Percentiles rank a stretch among this genome's conserved stretches.
These are phyloP conservation scores for Ascocoryne sarcoides DNA, from an alignment of 2,329 filamentous ascomycete genomes.

Conservation along the genomic window DNA sequence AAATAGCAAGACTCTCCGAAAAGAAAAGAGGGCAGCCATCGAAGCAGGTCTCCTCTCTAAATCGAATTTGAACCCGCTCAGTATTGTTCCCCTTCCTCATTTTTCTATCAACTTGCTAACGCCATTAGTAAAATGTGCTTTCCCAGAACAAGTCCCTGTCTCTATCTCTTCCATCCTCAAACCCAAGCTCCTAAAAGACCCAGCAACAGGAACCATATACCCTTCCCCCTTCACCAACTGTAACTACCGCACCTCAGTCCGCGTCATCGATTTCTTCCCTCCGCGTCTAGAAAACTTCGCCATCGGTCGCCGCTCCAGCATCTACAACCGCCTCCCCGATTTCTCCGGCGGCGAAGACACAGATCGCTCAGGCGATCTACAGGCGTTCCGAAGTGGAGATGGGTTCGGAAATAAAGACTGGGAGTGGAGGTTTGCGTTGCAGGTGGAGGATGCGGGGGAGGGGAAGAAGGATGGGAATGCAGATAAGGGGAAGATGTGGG, in stretches of 20 bases:
- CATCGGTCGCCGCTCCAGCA: constrained; percentile 34
- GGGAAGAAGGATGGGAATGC: constrained; percentile 30
- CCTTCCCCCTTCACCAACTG: constrained; percentile 63
- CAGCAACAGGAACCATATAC: constrained; percentile 28
- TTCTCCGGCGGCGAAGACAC: constrained; percentile 26
- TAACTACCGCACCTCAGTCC: constrained; percentile 59
- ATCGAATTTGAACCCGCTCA: neutral
- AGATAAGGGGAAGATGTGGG: constrained; percentile 47
- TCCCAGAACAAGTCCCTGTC: constrained; percentile 31
- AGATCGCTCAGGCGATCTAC: constrained; percentile 17
- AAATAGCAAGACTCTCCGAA: constrained; percentile 23
- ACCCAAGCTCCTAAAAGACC: constrained; percentile 39
- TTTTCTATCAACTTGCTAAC: constrained; percentile 4
- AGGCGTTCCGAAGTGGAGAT: constrained; percentile 14
- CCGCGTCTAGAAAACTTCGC: constrained; percentile 63
- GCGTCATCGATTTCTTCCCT: constrained; percentile 78
- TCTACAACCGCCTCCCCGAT: constrained; percentile 44
- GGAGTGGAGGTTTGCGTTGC: constrained; percentile 79
- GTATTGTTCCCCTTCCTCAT: neutral
- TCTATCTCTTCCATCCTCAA: constrained; percentile 22
- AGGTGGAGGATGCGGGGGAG: constrained; percentile 59
- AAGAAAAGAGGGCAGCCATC: constrained; percentile 23
- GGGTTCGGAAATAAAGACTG: constrained; percentile 36
- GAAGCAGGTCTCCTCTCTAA: constrained; percentile 22
- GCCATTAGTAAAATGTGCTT: constrained; percentile 36